Base-by-base conservation (phyloP, 805 yeast genomes). In the Wickerhamiella parazyma region DNA sequence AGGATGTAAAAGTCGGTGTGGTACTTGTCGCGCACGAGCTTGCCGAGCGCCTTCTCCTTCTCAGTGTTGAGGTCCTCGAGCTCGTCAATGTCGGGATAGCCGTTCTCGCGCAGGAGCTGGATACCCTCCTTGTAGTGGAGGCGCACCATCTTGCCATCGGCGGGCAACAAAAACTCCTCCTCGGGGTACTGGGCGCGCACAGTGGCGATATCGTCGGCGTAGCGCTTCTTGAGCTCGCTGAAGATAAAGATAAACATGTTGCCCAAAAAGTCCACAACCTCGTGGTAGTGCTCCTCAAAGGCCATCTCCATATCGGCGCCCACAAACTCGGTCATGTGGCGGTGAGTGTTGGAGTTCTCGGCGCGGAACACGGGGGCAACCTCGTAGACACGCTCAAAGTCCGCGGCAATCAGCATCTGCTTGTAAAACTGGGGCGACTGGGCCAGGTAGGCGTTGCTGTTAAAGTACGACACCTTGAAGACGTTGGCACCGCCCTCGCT, bases 271-370 rank as follows among this genome's bases (percentile, higher is more conserved):
- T 76, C 78, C 42, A 76, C 54, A 36, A 79, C 93, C 69, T 91
- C 99, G 60, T 91, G 93, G 64, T 91, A 91, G 68, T 91, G 96
- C 68, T 87, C 95, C 69, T 91, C 97, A 60, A 91, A 82, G 9
- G 95, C 83, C 94, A 91, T 86, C 68, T 91, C 99, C 67, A 91
- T 67, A 71, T 91, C 99, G 56, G 93, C 77, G 47, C 99, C 99
- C 49, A 81, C 82, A 64, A 91, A 91, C 67, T 91, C 99, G 45
- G 99, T 91, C 94, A 91, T 80, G 67, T 91, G 99, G 69, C 99
- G 87, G 66, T 91, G 97, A 17, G 98, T 89, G 71, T 91, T 87
- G 49, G 97, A 89, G 72, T 91, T 89, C 66, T 91, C 99, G 46
- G 99, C 99, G 68, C 99, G 78, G 75, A 91, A 91, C 36, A 91